Conservation (phyloP, 805 yeast genomes). For the Yamadazyma tumulicola region DNA sequence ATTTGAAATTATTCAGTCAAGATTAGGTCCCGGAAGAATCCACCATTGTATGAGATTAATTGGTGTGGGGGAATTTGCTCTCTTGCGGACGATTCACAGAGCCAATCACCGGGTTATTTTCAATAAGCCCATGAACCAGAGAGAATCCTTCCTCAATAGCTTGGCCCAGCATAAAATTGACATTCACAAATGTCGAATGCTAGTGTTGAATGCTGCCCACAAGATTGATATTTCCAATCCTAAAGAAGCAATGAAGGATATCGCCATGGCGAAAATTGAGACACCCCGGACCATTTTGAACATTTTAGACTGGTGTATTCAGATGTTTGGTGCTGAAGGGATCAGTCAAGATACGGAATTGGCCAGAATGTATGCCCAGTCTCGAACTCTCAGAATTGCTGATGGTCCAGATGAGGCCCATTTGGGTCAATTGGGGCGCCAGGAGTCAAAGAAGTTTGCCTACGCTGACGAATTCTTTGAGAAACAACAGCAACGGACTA, state of each 20-base stretch:
- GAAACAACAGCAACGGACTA: conserved; percentile 16
- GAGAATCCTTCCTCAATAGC: conserved; percentile 48
- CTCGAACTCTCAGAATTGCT: conserved; percentile 58
- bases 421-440: conserved; percentile 51
- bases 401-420: conserved; percentile 74
- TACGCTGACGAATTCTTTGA: conserved; percentile 35
- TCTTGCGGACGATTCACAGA: conserved; percentile 45
- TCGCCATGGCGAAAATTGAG: conserved; percentile 58
- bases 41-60: conserved; percentile 67
- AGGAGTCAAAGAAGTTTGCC: conserved; percentile 37
- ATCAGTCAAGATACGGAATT: conserved; percentile 58
- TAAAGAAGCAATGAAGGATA: conserved; percentile 53
- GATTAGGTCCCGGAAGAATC: conserved; percentile 67
- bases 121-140: conserved; percentile 46
- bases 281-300: conserved; percentile 54
- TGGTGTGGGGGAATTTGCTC: conserved; percentile 58
- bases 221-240: conserved; percentile 52
- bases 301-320: conserved; percentile 60
- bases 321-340: conserved; percentile 64
- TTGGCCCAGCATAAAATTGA: conserved; percentile 54
- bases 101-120: conserved; percentile 52
- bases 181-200: conserved; percentile 49
- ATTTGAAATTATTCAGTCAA: conserved; percentile 59
- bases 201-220: conserved; percentile 60
- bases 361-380: conserved; percentile 48